phyloP scores from a whole-genome alignment of 2,329 filamentous ascomycete species.

The Tricladium varicosporioides region DNA sequence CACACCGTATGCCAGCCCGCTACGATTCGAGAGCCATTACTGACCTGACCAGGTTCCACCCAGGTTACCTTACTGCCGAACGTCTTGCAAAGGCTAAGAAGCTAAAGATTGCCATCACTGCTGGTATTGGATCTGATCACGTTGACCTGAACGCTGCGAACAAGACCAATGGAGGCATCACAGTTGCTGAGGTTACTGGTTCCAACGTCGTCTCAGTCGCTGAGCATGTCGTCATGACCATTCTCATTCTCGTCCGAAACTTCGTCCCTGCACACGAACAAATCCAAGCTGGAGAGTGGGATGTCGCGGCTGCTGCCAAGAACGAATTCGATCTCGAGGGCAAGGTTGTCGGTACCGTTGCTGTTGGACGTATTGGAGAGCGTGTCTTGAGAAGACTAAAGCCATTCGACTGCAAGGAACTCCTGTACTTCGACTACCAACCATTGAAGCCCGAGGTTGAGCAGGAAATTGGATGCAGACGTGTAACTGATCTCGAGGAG shows the following conservation, averaged over 20 bases:
- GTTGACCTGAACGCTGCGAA: slow-evolving; percentile 91
- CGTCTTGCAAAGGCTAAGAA: slow-evolving; percentile 98
- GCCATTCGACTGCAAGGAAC: slow-evolving; percentile 99
- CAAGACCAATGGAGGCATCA: slow-evolving; percentile 96
- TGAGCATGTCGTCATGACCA: slow-evolving; percentile 99
- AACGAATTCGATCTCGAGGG: slow-evolving; percentile 96
- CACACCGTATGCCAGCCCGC: slow-evolving; percentile 66
- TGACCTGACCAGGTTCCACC: slow-evolving; percentile 73
- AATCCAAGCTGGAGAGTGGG: slow-evolving; percentile 85
- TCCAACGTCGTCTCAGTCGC: slow-evolving; percentile 98
- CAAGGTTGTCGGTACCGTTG: slow-evolving; percentile 98
- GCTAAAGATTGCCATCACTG: slow-evolving; percentile 94
- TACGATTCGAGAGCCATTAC: background rate
- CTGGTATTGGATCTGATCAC: slow-evolving; percentile 97
- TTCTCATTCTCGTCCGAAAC: slow-evolving; percentile 93
- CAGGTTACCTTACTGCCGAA: slow-evolving; percentile 94
- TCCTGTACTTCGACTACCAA: slow-evolving; percentile 99
- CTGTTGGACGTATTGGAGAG: slow-evolving; percentile 96
- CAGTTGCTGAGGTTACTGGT: slow-evolving; percentile 95
- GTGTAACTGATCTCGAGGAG: slow-evolving; percentile 87
- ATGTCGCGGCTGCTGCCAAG: slow-evolving; percentile 95
- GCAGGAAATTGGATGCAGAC: slow-evolving; percentile 91
- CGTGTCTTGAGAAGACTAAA: slow-evolving; percentile 94
- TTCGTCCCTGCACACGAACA: slow-evolving; percentile 97
- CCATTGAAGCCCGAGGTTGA: slow-evolving; percentile 80